Base-by-base conservation (phyloP, 129 eudicot genomes). In the Calendula officinalis region DNA sequence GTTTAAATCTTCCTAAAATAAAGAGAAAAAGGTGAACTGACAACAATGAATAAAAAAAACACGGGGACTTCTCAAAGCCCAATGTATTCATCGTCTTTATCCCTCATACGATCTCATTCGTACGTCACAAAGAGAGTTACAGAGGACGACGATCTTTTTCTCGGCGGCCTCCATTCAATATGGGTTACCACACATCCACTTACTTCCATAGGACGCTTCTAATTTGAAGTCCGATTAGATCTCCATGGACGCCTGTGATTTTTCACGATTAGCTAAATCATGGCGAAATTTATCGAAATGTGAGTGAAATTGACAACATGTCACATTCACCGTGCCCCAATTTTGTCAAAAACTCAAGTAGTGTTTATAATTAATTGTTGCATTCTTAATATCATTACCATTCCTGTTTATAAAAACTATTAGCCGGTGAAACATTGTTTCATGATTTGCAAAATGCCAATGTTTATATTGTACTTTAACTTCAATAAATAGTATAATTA, bases 401-500 rank as follows among this genome's bases (percentile, higher is more conserved):
- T 82, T 84, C 44, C 5, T 86, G 48, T 3, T 85, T 5, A 91
- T n/a, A 79, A 47, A 91, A 62, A 35, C 16, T 88, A 32, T 36
- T 91, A 10, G 61, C 76, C 6, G 98, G 98, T 33, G 77, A 88
- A 43, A 91, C 95, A 0, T 12, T 88, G 48, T 70, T 91, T 38
- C 98, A 91, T 60, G 81, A 88, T 88, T 30, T 56, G 96, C 53
- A 81, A 92, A 66, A 85, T 83, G 91, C 90, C 99, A 0, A 81
- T 92, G 91, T 79, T 79, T 62, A 51, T 92, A 34, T n/a, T n/a
- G n/a, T n/a, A n/a, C n/a, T n/a, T n/a, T n/a, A n/a, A n/a, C n/a
- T n/a, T n/a, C n/a, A n/a, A n/a, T n/a, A n/a, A n/a, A n/a, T n/a
- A n/a, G n/a, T n/a, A n/a, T n/a, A n/a, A n/a, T n/a, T n/a, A n/a